Evolutionary conservation across 1,284 basidiomycete species (phyloP), one percentile per base, ranked within the genome.

Genomic region (Hymenochaete sp.): DNA sequence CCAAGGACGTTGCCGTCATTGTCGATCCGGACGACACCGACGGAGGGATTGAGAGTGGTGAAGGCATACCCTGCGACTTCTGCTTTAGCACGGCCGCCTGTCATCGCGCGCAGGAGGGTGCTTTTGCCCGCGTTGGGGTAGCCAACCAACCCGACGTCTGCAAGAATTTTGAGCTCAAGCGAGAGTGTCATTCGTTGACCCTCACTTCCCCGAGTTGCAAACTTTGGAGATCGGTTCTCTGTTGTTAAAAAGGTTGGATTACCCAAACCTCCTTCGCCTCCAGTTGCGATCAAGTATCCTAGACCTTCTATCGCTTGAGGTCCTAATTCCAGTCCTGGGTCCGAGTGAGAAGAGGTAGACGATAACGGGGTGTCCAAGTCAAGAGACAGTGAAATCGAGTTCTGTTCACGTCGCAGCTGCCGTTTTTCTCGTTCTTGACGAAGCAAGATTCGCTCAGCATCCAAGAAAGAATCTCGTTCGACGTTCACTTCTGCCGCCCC

Each of bases 71-170:
- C 75, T 0, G 93, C 96, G 4, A 98, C 84, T 57, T 91, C 84
- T 2, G 88, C 91, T 56, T 81, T 82, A 9, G 87, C 85, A 13
- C 83, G 67, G 1, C 83, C 82, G 4, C 87, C 89, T 0, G 93
- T 97, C 14, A 98, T 67, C 0, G 92, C 89, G 10, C 90, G 82
- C 3, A 98, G 69, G 14, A 99, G 68, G 0, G 95, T 98, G 59
- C 84, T 86, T 64, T 90, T 88, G 22, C 86, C 84, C 0, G 90
- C 92, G 56, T 98, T 99, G 1, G 96, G 96, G 64, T 97, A 80
- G 0, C 95, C 96, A 3, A 99, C 93, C 9, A 99, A 68, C 0
- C 93, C 96, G 18, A 98, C 75, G 61, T 99, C 95, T 0, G 93
- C 92, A 1, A 95, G 72, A 4, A 93, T 75, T 62, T 98, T 98